Percentiles rank a stretch among this genome's conserved stretches.
phyloP scores from a whole-genome alignment of 495 filamentous ascomycete genomes.

The Daldinia caldariorum region DNA sequence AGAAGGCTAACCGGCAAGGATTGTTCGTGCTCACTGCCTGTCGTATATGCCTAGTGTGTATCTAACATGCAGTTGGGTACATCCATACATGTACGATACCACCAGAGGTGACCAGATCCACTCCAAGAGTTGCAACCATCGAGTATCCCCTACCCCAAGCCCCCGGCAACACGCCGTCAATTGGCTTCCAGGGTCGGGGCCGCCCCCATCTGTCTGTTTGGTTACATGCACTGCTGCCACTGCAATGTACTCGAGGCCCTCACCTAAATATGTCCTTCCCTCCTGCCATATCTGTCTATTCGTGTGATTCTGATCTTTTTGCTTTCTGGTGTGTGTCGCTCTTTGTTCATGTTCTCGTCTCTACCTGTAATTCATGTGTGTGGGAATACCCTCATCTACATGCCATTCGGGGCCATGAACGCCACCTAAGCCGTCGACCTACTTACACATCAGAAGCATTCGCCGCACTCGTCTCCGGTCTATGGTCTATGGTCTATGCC shows the following conservation, averaged over 20 bases:
- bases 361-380: conserved; percentile 39
- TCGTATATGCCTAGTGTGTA: background rate
- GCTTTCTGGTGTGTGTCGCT: conserved; percentile 23
- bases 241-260: conserved; percentile 14
- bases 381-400: conserved; percentile 41
- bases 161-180: conserved; percentile 35
- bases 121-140: conserved; percentile 18
- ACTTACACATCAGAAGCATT: conserved; percentile 24
- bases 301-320: conserved; percentile 33
- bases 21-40: conserved; percentile 13
- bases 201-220: conserved; percentile 28
- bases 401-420: conserved; percentile 40
- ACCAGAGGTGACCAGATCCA: conserved; percentile 4
- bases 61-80: conserved; percentile 1
- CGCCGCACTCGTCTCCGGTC: conserved; percentile 11
- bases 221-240: conserved; percentile 37
- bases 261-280: conserved; percentile 39
- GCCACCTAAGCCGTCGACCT: conserved; percentile 27
- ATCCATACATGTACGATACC: background rate
- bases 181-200: conserved; percentile 36
- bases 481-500: conserved; percentile 3
- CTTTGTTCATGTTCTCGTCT: conserved; percentile 23
- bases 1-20: conserved; percentile 26
- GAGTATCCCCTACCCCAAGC: conserved; percentile 40
- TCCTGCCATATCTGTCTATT: conserved; percentile 29